Percentiles rank a stretch among this genome's conserved stretches.
Conservation (phyloP, 305 asterid genomes). For the Stenogyne calaminthoides region DNA sequence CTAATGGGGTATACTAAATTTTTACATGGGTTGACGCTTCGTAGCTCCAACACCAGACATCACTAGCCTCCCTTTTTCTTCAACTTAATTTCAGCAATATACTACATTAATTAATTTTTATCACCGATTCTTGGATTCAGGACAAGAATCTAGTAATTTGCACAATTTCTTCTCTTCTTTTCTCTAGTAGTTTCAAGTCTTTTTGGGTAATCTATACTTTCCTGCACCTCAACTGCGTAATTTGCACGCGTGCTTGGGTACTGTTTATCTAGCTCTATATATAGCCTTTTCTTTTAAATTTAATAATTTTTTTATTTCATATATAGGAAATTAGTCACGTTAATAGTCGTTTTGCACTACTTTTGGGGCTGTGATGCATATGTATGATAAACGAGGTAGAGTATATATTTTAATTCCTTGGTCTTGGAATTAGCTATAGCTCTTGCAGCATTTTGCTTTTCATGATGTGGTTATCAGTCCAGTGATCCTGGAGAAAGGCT, state of each 20-base stretch:
- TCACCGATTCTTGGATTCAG: neutral
- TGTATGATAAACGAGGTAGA: too few species aligned
- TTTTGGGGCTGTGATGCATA: too few species aligned
- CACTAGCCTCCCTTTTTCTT: conserved; percentile 34
- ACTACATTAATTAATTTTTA: neutral
- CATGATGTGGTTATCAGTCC: too few species aligned
- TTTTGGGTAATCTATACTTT: neutral
- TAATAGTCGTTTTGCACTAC: too few species aligned
- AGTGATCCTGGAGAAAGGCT: too few species aligned
- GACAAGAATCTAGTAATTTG: conserved; percentile 5
- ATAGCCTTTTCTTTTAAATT: neutral
- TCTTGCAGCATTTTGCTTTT: too few species aligned
- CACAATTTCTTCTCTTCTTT: neutral
- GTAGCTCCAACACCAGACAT: conserved; percentile 70
- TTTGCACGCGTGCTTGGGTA: neutral
- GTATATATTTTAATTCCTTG: too few species aligned
- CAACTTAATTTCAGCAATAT: too few species aligned
- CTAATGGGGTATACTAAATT: conserved; percentile 82
- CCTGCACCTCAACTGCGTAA: neutral
- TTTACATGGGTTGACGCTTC: conserved; percentile 91
- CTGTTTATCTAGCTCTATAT: too few species aligned
- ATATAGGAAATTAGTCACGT: too few species aligned
- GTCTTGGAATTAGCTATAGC: too few species aligned
- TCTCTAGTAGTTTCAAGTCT: neutral
- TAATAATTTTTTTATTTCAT: neutral